Base-by-base conservation (phyloP, 2,329 filamentous ascomycete genomes). In the Clonostachys rosea region DNA sequence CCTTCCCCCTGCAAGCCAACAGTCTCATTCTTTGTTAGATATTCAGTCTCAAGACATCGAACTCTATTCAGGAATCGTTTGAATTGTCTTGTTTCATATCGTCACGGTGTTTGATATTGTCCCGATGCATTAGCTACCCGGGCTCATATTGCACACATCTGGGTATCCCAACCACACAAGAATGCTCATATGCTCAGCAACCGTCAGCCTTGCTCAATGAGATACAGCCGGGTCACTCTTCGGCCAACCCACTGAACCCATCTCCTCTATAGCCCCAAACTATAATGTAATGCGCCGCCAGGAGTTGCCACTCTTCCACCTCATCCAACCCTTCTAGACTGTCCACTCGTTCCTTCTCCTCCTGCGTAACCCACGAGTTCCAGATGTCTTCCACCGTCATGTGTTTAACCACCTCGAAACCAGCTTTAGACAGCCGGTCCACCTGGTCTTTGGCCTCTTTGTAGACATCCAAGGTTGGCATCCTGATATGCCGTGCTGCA, bases 261-360 rank as follows among this genome's bases (percentile, higher is more conserved):
- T 30, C 47, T 3, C 40, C 24, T 56, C 80, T 84, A 81, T 87
- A 95, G 2, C 85, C 94, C 92, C 92, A 97, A 5, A 83, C 84
- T 40, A 99, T 78, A 53, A 91, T 84, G 60, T 99, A 99, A 72
- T 99, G 94, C 53, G 79, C 81, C 1, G 91, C 89, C 56, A 99
- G 67, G 55, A 99, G 67, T 58, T 86, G 77, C 87, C 94, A 95
- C 69, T 99, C 94, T 67, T 99, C 94, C 20, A 96, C 78, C 67
- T 99, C 94, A 68, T 99, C 94, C 52, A 99, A 66, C 58, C 94
- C 91, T 64, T 99, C 91, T 24, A 96, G 64, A 11, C 71, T 67
- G 53, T 91, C 86, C 2, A 97, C 82, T 43, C 91, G 75, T 59
- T 88, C 84, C 66, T 89, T 91, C 67, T 97, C 92, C 3, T 71